Evolutionary conservation across 306 rosid genomes (phyloP).

Genomic region (Geum urbanum): DNA sequence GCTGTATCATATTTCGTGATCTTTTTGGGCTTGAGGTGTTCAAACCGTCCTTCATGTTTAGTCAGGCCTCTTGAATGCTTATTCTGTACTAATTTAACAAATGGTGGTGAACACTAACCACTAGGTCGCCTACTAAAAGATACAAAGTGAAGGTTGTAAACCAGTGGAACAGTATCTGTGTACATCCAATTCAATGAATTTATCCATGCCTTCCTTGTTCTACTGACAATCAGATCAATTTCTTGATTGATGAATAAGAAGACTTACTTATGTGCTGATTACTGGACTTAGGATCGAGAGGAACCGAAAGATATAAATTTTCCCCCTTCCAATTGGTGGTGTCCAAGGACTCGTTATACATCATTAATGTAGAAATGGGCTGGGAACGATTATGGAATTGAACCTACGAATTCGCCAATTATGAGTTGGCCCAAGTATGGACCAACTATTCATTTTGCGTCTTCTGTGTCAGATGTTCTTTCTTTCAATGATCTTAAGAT

Average conservation of each 20-base stretch:
- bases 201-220: neutral
- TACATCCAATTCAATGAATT: neutral
- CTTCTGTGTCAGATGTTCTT: neutral
- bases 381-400: neutral
- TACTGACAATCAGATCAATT: neutral
- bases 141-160: neutral
- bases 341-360: neutral
- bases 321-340: neutral
- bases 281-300: neutral
- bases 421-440: neutral
- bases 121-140: neutral
- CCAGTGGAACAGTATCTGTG: neutral
- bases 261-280: neutral
- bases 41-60: neutral
- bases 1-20: neutral
- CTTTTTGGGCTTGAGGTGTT: neutral
- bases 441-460: neutral
- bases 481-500: neutral
- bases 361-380: neutral
- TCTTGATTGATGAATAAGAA: neutral
- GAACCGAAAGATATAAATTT: neutral
- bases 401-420: too few species aligned
- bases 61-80: neutral
- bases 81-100: neutral
- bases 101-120: neutral